Evolutionary conservation across 768 basidiomycete genomes (phyloP).

Genomic region (Termitomyces sp.): DNA sequence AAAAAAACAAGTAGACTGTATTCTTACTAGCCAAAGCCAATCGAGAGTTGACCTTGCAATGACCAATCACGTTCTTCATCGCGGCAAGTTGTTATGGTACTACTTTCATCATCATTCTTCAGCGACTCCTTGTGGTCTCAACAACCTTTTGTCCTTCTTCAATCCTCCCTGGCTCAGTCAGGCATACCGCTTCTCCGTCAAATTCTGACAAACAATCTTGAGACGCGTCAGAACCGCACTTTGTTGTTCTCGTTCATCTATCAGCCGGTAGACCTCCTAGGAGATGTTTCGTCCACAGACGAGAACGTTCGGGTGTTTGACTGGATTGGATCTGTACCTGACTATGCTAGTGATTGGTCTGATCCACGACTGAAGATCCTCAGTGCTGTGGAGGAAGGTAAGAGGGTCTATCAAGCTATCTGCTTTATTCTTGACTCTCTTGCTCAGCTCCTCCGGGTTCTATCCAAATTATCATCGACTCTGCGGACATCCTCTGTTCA

Average conservation of each 20-base stretch:
- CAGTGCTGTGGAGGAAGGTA: constrained; percentile 40
- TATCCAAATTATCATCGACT: constrained; percentile 70
- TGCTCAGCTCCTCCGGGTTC: constrained; percentile 41
- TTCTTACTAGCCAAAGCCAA: too few species aligned
- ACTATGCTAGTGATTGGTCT: constrained; percentile 40
- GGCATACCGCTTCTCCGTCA: constrained; percentile 53
- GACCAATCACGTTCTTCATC: too few species aligned
- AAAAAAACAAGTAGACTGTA: constrained; percentile 15
- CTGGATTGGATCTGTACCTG: constrained; percentile 49
- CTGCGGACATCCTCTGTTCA: constrained; percentile 60
- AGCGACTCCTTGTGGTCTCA: constrained; percentile 17
- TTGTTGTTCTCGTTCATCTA: constrained; percentile 62
- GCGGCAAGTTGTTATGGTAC: constrained; percentile 18
- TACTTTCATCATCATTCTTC: constrained; percentile 18
- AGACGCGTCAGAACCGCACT: constrained; percentile 22
- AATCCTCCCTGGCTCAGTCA: constrained; percentile 61
- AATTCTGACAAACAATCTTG: constrained; percentile 33
- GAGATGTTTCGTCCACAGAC: constrained; percentile 19
- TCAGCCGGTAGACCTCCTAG: constrained; percentile 41
- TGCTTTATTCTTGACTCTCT: constrained; percentile 12
- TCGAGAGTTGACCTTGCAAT: too few species aligned
- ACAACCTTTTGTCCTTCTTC: constrained; percentile 53
- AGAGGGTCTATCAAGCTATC: constrained; percentile 11
- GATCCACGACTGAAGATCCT: constrained; percentile 39
- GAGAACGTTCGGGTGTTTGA: constrained; percentile 45